A percentile compares a stretch with the other conserved stretches of the same genome.
Conservation (phyloP, 2,329 filamentous ascomycete species). For the Nemania abortiva region DNA sequence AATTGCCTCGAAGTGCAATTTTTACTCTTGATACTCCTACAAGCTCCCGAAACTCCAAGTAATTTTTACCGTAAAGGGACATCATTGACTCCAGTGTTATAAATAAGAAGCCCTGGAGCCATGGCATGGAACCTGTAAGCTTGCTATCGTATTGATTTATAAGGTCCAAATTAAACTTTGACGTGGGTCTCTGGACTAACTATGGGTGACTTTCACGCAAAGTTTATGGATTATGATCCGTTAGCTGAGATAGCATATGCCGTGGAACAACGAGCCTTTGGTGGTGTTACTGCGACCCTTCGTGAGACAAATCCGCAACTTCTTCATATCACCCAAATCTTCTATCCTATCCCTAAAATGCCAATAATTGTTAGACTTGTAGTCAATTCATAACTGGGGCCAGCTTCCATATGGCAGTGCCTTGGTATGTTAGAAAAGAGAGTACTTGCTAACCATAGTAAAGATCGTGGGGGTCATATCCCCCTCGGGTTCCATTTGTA, state of each 20-base stretch:
- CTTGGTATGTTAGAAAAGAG: not conserved
- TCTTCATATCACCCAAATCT: not conserved
- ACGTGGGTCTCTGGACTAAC: not conserved
- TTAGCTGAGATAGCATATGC: slow-evolving; percentile 18
- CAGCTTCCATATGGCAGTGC: not conserved
- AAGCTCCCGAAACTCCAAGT: too few species aligned
- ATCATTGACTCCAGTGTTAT: too few species aligned
- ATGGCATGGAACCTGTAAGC: not conserved
- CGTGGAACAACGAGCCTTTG: slow-evolving; percentile 1
- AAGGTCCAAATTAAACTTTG: not conserved
- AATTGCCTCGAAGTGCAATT: too few species aligned
- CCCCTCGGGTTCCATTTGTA: not conserved
- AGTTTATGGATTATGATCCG: slow-evolving; percentile 21
- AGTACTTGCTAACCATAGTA: not conserved
- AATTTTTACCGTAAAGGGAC: too few species aligned
- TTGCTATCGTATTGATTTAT: not conserved
- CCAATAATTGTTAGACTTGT: not conserved
- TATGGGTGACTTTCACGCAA: not conserved
- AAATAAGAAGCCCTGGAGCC: too few species aligned
- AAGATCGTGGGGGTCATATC: not conserved
- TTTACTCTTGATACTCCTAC: too few species aligned
- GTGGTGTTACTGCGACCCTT: not conserved
- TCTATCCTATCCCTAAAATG: not conserved
- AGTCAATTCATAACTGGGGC: not conserved
- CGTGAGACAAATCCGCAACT: slow-evolving; percentile 10